These are phyloP conservation scores for Talaromyces albobiverticillius DNA, from an alignment of 2,329 filamentous ascomycete species.

Conservation along the genomic window DNA sequence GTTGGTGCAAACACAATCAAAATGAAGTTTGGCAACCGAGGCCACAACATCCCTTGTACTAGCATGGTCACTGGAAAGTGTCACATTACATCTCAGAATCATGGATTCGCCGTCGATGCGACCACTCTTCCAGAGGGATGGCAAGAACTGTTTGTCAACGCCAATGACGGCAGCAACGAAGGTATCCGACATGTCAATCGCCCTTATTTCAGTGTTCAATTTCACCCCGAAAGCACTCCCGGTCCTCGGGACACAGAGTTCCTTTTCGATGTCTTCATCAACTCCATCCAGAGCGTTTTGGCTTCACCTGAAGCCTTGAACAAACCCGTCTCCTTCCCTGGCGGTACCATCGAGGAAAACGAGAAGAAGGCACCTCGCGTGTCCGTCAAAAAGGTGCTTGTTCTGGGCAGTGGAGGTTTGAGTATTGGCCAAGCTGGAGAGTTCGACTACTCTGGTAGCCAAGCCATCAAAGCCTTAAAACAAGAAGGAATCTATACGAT, in stretches of 20 bases:
- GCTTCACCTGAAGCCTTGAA: conserved; percentile 64
- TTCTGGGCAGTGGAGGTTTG: conserved; percentile 89
- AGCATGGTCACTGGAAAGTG: conserved; percentile 94
- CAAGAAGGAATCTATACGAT: conserved; percentile 98
- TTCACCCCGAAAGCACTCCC: conserved; percentile 95
- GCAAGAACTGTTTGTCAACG: conserved; percentile 95
- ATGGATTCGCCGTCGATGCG: conserved; percentile 90
- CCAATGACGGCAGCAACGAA: conserved; percentile 97
- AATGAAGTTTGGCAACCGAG: conserved; percentile 99
- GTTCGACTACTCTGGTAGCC: conserved; percentile 97
- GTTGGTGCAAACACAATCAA: conserved; percentile 82
- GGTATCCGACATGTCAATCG: conserved; percentile 83
- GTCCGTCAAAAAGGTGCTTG: conserved; percentile 87
- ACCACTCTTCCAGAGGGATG: conserved; percentile 72
- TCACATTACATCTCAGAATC: conserved; percentile 98
- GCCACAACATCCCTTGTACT: conserved; percentile 97
- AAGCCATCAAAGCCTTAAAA: conserved; percentile 97
- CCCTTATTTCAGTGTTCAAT: conserved; percentile 99
- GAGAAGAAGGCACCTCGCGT: conserved; percentile 72
- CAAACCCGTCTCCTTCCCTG: conserved; percentile 80
- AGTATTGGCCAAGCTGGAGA: conserved; percentile 98
- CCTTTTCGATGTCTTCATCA: conserved; percentile 94
- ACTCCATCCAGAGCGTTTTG: conserved; percentile 72
- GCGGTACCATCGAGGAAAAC: conserved; percentile 77
- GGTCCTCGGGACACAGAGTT: conserved; percentile 95